These are phyloP conservation scores for Royoungia palumana DNA, from an alignment of 768 basidiomycete species.

Conservation along the genomic window DNA sequence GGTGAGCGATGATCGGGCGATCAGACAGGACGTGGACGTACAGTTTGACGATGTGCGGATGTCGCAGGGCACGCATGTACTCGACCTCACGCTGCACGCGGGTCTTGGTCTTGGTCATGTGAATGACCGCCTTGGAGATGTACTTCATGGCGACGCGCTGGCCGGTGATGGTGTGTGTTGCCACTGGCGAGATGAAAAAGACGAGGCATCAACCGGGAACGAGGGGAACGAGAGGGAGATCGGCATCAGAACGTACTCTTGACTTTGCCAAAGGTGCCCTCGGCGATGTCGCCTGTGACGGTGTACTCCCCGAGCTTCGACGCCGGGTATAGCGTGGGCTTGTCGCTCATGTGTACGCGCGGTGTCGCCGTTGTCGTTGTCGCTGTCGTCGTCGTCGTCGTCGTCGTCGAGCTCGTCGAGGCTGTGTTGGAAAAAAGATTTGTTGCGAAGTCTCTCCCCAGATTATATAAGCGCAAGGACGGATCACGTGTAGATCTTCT, in stretches of 20 bases:
- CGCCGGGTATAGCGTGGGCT: constrained; percentile 43
- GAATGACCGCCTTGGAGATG: constrained; percentile 91
- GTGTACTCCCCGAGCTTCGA: constrained; percentile 90
- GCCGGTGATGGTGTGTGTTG: constrained; percentile 89
- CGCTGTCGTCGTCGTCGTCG: constrained; percentile 12
- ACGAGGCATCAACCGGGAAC: constrained; percentile 15
- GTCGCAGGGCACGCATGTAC: constrained; percentile 90
- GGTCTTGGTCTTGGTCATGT: constrained; percentile 86
- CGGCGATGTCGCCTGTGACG: constrained; percentile 84
- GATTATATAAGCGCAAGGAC: constrained; percentile 20
- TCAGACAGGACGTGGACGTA: constrained; percentile 35
- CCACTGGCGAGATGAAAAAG: constrained; percentile 55
- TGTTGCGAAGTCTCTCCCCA: constrained; percentile 16
- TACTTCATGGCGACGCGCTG: constrained; percentile 98
- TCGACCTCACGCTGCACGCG: constrained; percentile 94
- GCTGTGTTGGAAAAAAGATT: constrained; percentile 24
- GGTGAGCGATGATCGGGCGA: constrained; percentile 4
- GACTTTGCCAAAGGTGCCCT: constrained; percentile 98
- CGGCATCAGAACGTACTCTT: constrained; percentile 69
- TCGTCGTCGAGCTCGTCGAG: constrained; percentile 1
- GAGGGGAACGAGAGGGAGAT: constrained; percentile 11
- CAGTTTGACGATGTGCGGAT: constrained; percentile 99
- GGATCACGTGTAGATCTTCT: not conserved
- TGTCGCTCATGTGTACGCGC: constrained; percentile 26
- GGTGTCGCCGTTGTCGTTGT: constrained; percentile 6